A percentile compares a stretch with the other conserved stretches of the same genome.
phyloP scores from a whole-genome alignment of 495 filamentous ascomycete species.

The Tuber melanosporum region DNA sequence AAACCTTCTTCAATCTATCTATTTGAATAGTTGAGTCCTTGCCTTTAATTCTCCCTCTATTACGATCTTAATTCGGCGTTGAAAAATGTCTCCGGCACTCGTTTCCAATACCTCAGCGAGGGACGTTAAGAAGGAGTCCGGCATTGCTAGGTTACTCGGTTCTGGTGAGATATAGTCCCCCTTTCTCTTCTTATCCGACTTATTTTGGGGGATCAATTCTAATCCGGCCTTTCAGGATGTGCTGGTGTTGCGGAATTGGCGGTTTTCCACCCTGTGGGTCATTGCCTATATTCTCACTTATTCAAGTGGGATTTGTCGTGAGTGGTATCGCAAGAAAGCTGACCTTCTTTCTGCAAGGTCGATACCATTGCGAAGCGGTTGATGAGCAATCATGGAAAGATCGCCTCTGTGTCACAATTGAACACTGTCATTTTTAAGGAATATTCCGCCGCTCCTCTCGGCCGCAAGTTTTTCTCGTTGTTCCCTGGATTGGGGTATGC shows the following conservation, averaged over 20 bases:
- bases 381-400: slow-evolving; percentile 83
- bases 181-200: not conserved
- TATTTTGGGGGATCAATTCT: not conserved
- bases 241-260: slow-evolving; percentile 94
- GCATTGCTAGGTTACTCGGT: slow-evolving; percentile 75
- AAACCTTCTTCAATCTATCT: not conserved
- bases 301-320: slow-evolving; percentile 5
- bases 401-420: slow-evolving; percentile 51
- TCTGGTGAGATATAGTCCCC: slow-evolving; percentile 58
- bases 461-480: slow-evolving; percentile 82
- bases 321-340: slow-evolving; percentile 8
- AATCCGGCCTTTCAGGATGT: slow-evolving; percentile 54
- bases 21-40: slow-evolving; percentile 9
- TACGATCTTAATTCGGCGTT: not conserved
- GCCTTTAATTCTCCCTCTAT: not conserved
- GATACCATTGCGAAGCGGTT: slow-evolving; percentile 97
- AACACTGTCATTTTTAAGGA: slow-evolving; percentile 94
- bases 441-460: slow-evolving; percentile 61
- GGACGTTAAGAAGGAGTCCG: slow-evolving; percentile 79
- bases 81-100: slow-evolving; percentile 48
- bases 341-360: slow-evolving; percentile 53
- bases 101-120: slow-evolving; percentile 47
- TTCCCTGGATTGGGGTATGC: slow-evolving; percentile 97
- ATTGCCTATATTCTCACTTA: slow-evolving; percentile 19
- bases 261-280: slow-evolving; percentile 86